phyloP scores from a whole-genome alignment of 495 filamentous ascomycete genomes.

The Wilcoxina mikolae region DNA sequence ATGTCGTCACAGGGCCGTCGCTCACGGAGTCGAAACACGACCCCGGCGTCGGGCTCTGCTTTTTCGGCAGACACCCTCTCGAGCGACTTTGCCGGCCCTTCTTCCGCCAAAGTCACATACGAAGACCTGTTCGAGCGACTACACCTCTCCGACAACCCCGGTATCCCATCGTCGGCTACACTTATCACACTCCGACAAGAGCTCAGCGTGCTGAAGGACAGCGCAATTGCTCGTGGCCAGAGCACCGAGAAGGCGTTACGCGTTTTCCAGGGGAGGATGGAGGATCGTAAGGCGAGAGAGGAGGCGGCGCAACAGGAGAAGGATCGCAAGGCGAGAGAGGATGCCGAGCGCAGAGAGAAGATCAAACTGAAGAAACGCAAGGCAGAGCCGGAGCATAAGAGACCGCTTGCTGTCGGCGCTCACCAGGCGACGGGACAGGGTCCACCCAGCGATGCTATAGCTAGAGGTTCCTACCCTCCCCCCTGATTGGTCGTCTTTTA shows the following conservation, averaged over 20 bases:
- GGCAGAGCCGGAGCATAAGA: conserved; percentile 38
- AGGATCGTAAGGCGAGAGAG: not conserved
- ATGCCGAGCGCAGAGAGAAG: conserved; percentile 29
- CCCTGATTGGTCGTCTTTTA: conserved; percentile 22
- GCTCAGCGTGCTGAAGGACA: conserved; percentile 30
- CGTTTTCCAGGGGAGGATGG: conserved; percentile 7
- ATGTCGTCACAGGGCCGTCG: conserved; percentile 38
- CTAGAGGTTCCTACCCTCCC: too few species aligned
- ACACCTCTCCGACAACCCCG: conserved; percentile 38
- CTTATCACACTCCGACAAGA: conserved; percentile 54
- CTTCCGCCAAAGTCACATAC: conserved; percentile 44
- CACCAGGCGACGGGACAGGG: conserved; percentile 54
- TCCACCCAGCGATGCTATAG: conserved; percentile 41
- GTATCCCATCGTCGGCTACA: conserved; percentile 59
- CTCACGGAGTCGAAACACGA: conserved; percentile 74
- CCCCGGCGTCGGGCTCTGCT: conserved; percentile 50
- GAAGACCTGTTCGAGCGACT: conserved; percentile 57
- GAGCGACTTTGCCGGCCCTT: conserved; percentile 33
- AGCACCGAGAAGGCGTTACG: conserved; percentile 13
- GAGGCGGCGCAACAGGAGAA: not conserved
- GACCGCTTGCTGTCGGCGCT: conserved; percentile 46
- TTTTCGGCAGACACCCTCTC: conserved; percentile 36
- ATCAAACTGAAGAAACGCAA: conserved; percentile 39
- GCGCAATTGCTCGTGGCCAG: conserved; percentile 11
- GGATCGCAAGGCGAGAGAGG: not conserved